A percentile compares a stretch with the other conserved stretches of the same genome.
These are phyloP conservation scores for Backusella tarrabulga DNA, from an alignment of 192 early-diverging fungal species.

Conservation along the genomic window DNA sequence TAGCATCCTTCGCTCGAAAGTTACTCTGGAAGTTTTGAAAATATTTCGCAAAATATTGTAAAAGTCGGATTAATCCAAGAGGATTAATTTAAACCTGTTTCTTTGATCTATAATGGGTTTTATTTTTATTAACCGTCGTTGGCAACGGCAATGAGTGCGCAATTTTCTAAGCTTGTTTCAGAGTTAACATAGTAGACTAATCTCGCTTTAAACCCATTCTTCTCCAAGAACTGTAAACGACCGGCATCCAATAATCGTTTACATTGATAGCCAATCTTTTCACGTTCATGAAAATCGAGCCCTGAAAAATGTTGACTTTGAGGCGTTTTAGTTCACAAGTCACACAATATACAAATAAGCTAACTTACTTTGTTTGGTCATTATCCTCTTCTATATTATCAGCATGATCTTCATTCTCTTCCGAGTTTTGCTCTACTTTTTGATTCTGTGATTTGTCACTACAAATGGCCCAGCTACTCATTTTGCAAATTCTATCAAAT, in stretches of 20 bases:
- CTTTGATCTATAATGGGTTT: neutral
- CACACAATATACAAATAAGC: neutral
- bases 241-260: constrained; percentile 84
- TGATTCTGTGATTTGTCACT: constrained; percentile 34
- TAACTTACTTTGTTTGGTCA: constrained; percentile 28
- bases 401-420: constrained; percentile 24
- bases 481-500: constrained; percentile 63
- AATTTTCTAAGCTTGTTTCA: constrained; percentile 70
- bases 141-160: constrained; percentile 62
- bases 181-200: constrained; percentile 75
- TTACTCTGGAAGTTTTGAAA: neutral
- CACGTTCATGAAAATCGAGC: constrained; percentile 57
- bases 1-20: neutral
- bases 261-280: constrained; percentile 63
- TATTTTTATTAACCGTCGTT: neutral
- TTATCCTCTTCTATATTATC: constrained; percentile 42
- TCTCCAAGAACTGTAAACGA: constrained; percentile 52
- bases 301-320: constrained; percentile 67
- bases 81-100: neutral
- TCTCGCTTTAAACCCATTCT: constrained; percentile 59
- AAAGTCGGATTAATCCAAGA: too few relatives aligned
- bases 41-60: too few relatives aligned
- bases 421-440: constrained; percentile 32
- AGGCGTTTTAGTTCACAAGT: neutral
- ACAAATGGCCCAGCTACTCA: constrained; percentile 82